A percentile compares a stretch with the other conserved stretches of the same genome.
Evolutionary conservation across 1,139 yeast genomes (phyloP).

Genomic region (Hyphopichia khmerensis): DNA sequence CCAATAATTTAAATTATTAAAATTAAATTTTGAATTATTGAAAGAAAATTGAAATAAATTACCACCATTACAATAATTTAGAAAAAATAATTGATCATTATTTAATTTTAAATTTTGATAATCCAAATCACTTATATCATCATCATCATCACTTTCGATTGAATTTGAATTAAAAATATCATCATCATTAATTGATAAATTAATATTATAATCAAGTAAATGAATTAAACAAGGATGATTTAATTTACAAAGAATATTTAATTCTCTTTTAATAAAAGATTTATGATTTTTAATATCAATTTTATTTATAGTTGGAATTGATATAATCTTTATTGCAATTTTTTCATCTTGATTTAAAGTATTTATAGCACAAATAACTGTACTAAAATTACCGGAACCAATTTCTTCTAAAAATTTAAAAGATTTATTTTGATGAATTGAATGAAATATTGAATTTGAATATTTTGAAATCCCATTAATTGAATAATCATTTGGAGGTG

Average conservation of each 20-base stretch:
- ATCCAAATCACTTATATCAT: constrained; percentile 10
- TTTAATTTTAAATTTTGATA: constrained; percentile 22
- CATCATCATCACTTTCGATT: not conserved
- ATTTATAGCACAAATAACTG: constrained; percentile 47
- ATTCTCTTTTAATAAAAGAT: constrained; percentile 71
- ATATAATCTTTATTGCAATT: constrained; percentile 44
- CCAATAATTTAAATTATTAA: constrained; percentile 37
- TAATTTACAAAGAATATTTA: constrained; percentile 55
- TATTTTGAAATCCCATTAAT: constrained; percentile 5
- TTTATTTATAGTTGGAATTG: constrained; percentile 29
- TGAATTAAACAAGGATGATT: constrained; percentile 44
- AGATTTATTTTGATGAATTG: constrained; percentile 11
- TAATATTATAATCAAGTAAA: constrained; percentile 33
- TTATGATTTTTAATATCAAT: constrained; percentile 46
- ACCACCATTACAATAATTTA: constrained; percentile 83
- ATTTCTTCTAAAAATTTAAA: constrained; percentile 30
- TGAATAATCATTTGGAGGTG: constrained; percentile 3
- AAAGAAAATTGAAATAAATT: constrained; percentile 69
- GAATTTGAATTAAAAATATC: constrained; percentile 17
- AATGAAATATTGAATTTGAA: constrained; percentile 11
- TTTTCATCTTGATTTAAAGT: constrained; percentile 9
- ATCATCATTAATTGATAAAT: constrained; percentile 16
- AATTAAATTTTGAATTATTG: constrained; percentile 21
- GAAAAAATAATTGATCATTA: constrained; percentile 52
- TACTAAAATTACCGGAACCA: constrained; percentile 63